These are phyloP conservation scores for Rhexocercosporidium sp. DNA, from an alignment of 2,329 filamentous ascomycete species.

Conservation along the genomic window DNA sequence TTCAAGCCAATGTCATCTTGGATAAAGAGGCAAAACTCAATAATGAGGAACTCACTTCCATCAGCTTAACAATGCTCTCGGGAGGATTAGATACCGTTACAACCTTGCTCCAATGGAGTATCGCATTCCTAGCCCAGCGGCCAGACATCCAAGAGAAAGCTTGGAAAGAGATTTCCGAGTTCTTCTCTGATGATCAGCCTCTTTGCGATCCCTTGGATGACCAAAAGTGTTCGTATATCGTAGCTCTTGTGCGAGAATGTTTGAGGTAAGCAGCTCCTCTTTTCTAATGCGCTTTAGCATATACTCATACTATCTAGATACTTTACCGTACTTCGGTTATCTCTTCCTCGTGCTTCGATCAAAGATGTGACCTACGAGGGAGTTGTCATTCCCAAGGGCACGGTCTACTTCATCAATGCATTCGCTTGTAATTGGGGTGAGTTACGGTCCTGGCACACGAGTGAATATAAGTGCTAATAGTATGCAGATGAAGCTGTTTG, in stretches of 20 bases:
- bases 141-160: constrained; percentile 68
- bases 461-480: background rate
- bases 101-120: constrained; percentile 68
- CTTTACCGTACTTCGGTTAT: constrained; percentile 67
- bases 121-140: constrained; percentile 62
- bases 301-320: constrained; percentile 47
- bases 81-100: constrained; percentile 71
- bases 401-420: constrained; percentile 68
- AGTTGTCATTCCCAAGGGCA: constrained; percentile 63
- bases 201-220: constrained; percentile 67
- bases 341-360: constrained; percentile 65
- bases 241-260: constrained; percentile 66
- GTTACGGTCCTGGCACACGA: constrained; percentile 31
- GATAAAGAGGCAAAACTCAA: constrained; percentile 68
- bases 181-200: constrained; percentile 56
- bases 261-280: constrained; percentile 49
- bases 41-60: constrained; percentile 66
- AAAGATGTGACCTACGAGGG: constrained; percentile 64
- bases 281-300: background rate
- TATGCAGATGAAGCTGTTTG: constrained; percentile 56
- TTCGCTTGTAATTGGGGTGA: constrained; percentile 73
- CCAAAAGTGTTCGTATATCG: constrained; percentile 66
- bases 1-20: constrained; percentile 69
- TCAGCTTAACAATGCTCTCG: constrained; percentile 71
- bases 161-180: constrained; percentile 58